These are phyloP conservation scores for Phytophthora vignae DNA, from an alignment of 352 stramenopile species.

Conservation along the genomic window DNA sequence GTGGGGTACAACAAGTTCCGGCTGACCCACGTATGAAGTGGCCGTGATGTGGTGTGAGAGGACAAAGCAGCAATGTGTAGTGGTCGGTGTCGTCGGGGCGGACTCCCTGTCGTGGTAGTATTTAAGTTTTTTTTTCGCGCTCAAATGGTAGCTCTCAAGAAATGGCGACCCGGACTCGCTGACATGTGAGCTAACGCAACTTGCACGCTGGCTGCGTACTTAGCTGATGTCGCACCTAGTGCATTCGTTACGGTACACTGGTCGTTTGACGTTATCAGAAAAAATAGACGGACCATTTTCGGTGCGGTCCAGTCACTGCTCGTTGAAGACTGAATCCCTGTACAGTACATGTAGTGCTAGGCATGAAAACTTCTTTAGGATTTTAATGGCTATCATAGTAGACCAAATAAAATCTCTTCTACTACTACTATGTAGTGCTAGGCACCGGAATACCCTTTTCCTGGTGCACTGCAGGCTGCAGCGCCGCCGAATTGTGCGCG, in stretches of 20 bases:
- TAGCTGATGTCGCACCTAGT: too few species aligned
- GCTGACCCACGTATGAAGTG: slow-evolving; percentile 40
- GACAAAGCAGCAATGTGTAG: slow-evolving; percentile 24
- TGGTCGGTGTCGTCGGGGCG: slow-evolving; percentile 17
- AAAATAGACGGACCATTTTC: neutral
- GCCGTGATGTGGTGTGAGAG: neutral
- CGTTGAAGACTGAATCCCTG: too few species aligned
- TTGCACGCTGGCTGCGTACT: too few species aligned
- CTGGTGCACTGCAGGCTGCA: too few species aligned
- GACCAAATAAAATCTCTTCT: too few species aligned
- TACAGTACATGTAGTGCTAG: too few species aligned
- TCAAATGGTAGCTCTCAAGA: slow-evolving; percentile 17
- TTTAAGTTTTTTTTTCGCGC: slow-evolving; percentile 26
- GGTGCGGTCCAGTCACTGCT: too few species aligned
- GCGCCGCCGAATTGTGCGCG: neutral
- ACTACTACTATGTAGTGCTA: too few species aligned
- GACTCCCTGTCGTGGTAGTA: slow-evolving; percentile 22
- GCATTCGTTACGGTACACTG: too few species aligned
- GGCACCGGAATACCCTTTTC: neutral
- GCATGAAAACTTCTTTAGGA: too few species aligned
- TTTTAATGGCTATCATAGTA: too few species aligned
- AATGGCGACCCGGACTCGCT: neutral
- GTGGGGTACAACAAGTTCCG: slow-evolving; percentile 63
- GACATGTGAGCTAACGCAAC: too few species aligned
- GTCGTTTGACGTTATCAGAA: neutral